Base-by-base conservation (phyloP, 2,329 filamentous ascomycete species). In the Chalaropsis ovoidea region DNA sequence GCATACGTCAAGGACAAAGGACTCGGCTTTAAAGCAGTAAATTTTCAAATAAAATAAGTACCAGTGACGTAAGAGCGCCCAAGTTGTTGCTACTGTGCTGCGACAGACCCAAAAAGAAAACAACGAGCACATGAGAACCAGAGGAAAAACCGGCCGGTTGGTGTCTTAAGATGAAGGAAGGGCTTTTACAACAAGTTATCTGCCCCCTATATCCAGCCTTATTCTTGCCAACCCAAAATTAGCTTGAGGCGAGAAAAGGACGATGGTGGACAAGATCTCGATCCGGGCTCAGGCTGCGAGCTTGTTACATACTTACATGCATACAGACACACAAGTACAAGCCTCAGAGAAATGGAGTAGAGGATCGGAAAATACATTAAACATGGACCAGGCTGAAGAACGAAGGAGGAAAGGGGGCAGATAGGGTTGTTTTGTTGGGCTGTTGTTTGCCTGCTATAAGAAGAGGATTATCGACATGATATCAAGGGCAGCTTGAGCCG, bases 361-460 rank as follows among this genome's bases (percentile, higher is more conserved):
- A 49, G n/a, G 45, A n/a, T 49, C 45, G n/a, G 45, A 22, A 49
- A 49, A 49, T 24, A 49, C 11, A 49, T 22, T 49, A 49, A 49
- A 49, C n/a, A 49, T 49, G 19, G 45, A 22, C 19, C 45, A 19
- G 45, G 45, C n/a, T 49, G 10, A 15, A 22, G 45, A 49, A 49
- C 45, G 22, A 49, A 13, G 45, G 7, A 11, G 11, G n/a, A n/a
- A 7, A 22, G 22, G 19, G 11, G 45, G 45, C 45, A 19, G 13
- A 49, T 8, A 49, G 35, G 5, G 6, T 49, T 49, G 45, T 22
- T 49, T 22, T 49, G 43, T 10, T n/a, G 31, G 2, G 3, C 17
- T 47, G 1, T 54, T 54, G 22, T 54, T 54, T 54, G 49, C 24
- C 49, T 54, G 7, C 1, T 22, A 31, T 15, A 54, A 27, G 24